phyloP scores from a whole-genome alignment of 495 filamentous ascomycete genomes.

The Alectoria sarmentosa region DNA sequence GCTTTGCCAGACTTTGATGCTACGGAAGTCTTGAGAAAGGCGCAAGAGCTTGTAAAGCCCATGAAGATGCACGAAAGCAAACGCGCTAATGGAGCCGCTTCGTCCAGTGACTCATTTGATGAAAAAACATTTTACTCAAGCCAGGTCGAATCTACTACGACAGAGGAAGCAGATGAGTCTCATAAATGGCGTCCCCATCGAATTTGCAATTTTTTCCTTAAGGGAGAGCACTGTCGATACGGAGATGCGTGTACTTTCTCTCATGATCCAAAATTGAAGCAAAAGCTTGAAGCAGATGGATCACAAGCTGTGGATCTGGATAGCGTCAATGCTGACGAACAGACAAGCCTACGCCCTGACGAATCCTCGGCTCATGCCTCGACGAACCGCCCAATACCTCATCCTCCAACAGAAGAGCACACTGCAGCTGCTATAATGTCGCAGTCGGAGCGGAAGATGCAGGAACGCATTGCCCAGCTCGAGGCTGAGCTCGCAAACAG shows the following conservation, averaged over 20 bases:
- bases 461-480: conserved; percentile 24
- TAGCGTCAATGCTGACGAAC: conserved; percentile 24
- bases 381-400: neutral
- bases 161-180: conserved; percentile 24
- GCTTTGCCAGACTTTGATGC: conserved; percentile 66
- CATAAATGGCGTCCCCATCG: conserved; percentile 17
- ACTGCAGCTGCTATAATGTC: conserved; percentile 3
- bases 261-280: conserved; percentile 23
- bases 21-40: conserved; percentile 62
- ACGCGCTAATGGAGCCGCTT: conserved; percentile 46
- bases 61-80: conserved; percentile 42
- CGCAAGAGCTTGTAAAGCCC: conserved; percentile 63
- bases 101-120: conserved; percentile 73
- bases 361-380: neutral
- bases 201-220: conserved; percentile 24
- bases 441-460: conserved; percentile 12
- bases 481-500: conserved; percentile 32
- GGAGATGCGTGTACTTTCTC: conserved; percentile 27
- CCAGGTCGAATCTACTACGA: conserved; percentile 47
- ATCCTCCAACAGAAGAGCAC: conserved; percentile 1
- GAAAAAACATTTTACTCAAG: conserved; percentile 95
- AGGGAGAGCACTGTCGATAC: conserved; percentile 24
- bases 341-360: conserved; percentile 14
- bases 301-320: conserved; percentile 23
- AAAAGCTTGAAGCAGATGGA: conserved; percentile 17